Base-by-base conservation (phyloP, 2,329 filamentous ascomycete genomes). In the Stemphylium beticola region DNA sequence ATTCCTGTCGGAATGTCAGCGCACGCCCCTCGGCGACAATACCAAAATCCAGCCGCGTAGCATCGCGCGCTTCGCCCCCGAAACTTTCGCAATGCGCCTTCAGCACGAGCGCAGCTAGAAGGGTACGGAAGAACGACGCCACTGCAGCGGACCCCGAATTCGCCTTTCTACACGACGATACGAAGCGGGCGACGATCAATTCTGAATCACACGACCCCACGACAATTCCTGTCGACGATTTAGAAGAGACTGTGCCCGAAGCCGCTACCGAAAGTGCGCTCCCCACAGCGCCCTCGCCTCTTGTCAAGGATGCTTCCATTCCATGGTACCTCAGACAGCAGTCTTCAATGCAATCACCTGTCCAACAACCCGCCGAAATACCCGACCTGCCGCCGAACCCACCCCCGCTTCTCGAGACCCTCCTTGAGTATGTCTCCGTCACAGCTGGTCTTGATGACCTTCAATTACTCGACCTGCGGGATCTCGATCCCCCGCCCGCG, bases 361-460 rank as follows among this genome's bases (percentile, higher is more conserved):
- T 47, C 11, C 78, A 80, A 44, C 77, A 82, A 32, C 78, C 80
- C 43, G 85, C 87, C 66, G 75, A 78, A 42, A 78, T 90, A 17
- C 88, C 88, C 26, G 79, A 84, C 15, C 77, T 89, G 0, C 93
- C 93, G 0, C 77, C 82, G 1, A 82, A 87, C 53, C 79, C 92
- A 0, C 95, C 95, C 0, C 78, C 84, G 1, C 81, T 97, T 14
- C 81, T 97, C 4, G 76, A 84, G 22, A 83, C 87, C 2, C 81
- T 98, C 48, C 79, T 98, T 26, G 82, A 92, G 58, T 91, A 92
- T 69, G 82, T 92, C 1, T 92, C 91, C 6, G 85, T 93, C 55
- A 90, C 96, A 26, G 86, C 96, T 63, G 95, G 95, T 32, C 80
- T 99, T 36, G 92, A 97, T 71, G 85, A 92, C 52, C 80, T 99